Evolutionary conservation across 1,284 basidiomycete genomes (phyloP), one percentile per base, ranked within the genome.

Genomic region (Sporisorium exsertum): DNA sequence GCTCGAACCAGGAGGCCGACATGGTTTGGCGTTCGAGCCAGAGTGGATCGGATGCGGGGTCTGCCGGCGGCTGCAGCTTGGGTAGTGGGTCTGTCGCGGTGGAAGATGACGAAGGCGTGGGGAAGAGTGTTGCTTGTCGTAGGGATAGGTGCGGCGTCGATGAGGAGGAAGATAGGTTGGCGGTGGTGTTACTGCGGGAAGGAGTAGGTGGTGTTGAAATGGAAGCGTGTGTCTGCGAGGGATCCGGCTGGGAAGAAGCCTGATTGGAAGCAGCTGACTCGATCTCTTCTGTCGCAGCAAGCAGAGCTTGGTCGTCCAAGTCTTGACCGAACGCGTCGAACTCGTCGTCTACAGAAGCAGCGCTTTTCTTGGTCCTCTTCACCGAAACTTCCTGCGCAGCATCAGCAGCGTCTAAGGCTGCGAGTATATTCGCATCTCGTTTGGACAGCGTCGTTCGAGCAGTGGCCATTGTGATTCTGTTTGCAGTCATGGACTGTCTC

Each of bases 11-110:
- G 9, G 46, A 55, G 20, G 61, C 61, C 9, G 76, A 77, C 82
- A 85, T 83, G 29, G 81, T 84, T 35, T 76, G 70, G 20, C 81
- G 73, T 62, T 85, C 83, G n/a, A 85, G 58, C 43, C 71, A 73
- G 12, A 75, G 67, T 8, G 68, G 76, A 22, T 80, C 80, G 3
- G 61, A 52, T 13, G 56, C 26, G 9, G 49, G n/a, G 51, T 73
- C 70, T 4, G 46, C 12, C 2, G 64, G 67, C 1, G 64, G 61
- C 9, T 51, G 22, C 5, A 75, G 26, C 26, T 52, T 58, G 5
- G 68, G 72, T 10, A 62, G 26, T 2, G 50, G n/a, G 1, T 26
- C 33, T 37, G 37, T n/a, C 47, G 32, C 20, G 46, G n/a, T 20
- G 18, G 37, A 6, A 16, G 15, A 5, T 13, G 40, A 6, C 18